phyloP scores from a whole-genome alignment of 768 basidiomycete species.

The Tylopilus felleus region DNA sequence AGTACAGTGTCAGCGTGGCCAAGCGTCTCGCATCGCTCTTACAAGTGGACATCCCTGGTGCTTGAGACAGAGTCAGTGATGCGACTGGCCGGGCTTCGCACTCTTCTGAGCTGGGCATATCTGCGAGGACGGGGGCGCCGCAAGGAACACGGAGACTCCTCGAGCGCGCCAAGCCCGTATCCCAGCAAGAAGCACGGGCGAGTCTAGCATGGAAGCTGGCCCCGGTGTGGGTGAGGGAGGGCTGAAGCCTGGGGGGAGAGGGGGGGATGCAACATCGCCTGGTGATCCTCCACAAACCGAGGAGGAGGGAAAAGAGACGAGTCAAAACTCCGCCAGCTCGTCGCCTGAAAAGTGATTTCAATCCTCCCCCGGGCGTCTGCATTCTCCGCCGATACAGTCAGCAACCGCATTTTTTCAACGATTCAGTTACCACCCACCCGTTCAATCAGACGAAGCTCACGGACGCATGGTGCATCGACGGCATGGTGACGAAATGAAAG shows the following conservation, averaged over 20 bases:
- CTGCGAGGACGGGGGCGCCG: background rate
- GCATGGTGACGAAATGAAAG: slow-evolving; percentile 5
- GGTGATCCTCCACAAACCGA: background rate
- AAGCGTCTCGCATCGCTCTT: background rate
- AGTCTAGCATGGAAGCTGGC: background rate
- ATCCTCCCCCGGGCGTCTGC: background rate
- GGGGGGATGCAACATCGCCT: background rate
- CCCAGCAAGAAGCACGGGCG: background rate
- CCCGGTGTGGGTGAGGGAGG: background rate
- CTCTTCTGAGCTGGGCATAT: background rate
- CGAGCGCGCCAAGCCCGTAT: background rate
- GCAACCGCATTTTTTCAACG: background rate
- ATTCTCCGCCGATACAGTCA: slow-evolving; percentile 3
- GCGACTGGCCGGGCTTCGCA: background rate
- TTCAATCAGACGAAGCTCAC: background rate
- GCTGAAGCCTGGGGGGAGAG: background rate
- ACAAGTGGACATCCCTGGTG: background rate
- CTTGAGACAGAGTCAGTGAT: background rate
- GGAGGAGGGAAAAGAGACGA: background rate
- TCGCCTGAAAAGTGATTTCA: background rate
- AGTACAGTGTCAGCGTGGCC: background rate
- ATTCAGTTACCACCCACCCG: background rate
- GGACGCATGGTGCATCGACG: background rate
- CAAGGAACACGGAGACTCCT: background rate
- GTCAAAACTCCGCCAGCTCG: background rate